Evolutionary conservation across 2,329 filamentous ascomycete genomes (phyloP).

Genomic region (Verticillium tricorpus): DNA sequence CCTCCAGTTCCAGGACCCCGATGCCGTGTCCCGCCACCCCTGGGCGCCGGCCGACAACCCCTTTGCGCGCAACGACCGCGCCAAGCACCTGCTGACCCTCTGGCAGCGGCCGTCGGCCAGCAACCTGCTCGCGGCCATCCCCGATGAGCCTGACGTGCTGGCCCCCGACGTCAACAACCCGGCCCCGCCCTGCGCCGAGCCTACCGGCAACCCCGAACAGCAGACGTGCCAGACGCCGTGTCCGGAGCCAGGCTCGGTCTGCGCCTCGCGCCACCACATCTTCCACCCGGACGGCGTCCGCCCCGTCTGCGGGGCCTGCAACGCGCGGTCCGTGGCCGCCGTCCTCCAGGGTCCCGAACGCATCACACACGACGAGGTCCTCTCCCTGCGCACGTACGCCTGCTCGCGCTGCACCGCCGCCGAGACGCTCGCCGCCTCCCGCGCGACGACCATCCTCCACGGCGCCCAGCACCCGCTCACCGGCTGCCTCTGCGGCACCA

Average conservation of each 20-base stretch:
- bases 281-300: neutral
- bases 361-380: conserved; percentile 17
- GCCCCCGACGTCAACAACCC: neutral
- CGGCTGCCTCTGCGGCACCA: conserved; percentile 31
- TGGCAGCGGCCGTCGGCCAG: conserved; percentile 7
- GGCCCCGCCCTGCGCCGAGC: conserved; percentile 3
- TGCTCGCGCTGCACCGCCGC: conserved; percentile 24
- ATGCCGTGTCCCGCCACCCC: neutral
- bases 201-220: neutral
- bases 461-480: conserved; percentile 19
- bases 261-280: conserved; percentile 16
- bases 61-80: neutral
- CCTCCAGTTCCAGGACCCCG: neutral
- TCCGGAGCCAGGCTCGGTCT: conserved; percentile 1
- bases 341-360: conserved; percentile 11
- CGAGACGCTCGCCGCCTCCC: neutral
- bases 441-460: neutral
- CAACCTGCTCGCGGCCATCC: conserved; percentile 11
- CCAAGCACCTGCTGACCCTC: conserved; percentile 3
- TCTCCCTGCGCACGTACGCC: conserved; percentile 29
- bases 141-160: conserved; percentile 2
- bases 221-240: neutral
- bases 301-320: conserved; percentile 21
- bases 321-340: conserved; percentile 10
- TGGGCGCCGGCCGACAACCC: neutral